phyloP scores from a whole-genome alignment of 495 filamentous ascomycete species.

The Penicillium paradoxum region DNA sequence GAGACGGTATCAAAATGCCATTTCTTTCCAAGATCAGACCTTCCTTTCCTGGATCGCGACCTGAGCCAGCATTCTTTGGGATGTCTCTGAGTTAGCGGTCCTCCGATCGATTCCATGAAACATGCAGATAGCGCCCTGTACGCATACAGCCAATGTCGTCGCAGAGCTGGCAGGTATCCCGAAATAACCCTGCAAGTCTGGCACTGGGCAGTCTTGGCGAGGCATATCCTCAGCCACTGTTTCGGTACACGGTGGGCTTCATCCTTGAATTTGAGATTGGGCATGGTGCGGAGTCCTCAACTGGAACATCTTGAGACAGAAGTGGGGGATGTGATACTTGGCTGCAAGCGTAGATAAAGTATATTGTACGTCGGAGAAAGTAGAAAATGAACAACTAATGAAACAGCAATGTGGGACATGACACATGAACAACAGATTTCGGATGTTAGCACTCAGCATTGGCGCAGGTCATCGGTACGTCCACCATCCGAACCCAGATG shows the following conservation, averaged over 20 bases:
- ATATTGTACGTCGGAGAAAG: not conserved
- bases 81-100: slow-evolving; percentile 3
- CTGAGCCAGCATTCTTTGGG: not conserved
- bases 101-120: slow-evolving; percentile 7
- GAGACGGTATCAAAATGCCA: not conserved
- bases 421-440: not conserved
- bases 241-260: not conserved
- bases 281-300: not conserved
- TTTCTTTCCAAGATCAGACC: not conserved
- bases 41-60: slow-evolving; percentile 1
- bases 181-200: slow-evolving; percentile 2
- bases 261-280: not conserved
- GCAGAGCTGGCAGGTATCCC: not conserved
- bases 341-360: not conserved
- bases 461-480: not conserved
- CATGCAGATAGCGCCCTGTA: slow-evolving; percentile 2
- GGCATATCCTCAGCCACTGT: not conserved
- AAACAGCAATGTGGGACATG: slow-evolving; percentile 3
- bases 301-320: slow-evolving; percentile 7
- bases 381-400: not conserved
- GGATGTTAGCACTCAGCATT: not conserved
- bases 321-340: not conserved
- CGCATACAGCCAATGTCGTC: not conserved
- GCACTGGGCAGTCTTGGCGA: not conserved
- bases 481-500: not conserved